Conservation (phyloP, 441 rosid species). For the Corymbia calophylla region DNA sequence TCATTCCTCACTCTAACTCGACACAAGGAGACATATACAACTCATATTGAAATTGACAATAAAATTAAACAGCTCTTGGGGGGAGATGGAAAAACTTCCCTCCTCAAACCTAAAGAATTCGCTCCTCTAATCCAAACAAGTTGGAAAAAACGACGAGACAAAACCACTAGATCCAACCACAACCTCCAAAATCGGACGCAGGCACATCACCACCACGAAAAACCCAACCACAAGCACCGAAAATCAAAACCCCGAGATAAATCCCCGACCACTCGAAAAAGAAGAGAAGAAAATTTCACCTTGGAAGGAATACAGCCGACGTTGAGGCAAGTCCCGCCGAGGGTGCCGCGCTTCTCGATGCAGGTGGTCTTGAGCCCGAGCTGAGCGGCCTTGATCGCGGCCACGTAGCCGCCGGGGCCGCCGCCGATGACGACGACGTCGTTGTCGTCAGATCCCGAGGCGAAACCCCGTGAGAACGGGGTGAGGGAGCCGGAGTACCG, state of each 20-base stretch:
- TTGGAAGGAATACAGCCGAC: conserved; percentile 98
- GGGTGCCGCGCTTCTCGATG: conserved; percentile 90
- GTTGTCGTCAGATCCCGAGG: conserved; percentile 88
- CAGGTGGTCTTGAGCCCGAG: conserved; percentile 93
- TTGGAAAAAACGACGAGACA: not conserved
- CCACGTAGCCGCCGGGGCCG: conserved; percentile 98
- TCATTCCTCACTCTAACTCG: not conserved
- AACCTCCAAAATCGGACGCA: not conserved
- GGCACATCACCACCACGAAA: not conserved
- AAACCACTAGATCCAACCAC: not conserved
- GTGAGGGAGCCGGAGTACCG: conserved; percentile 46
- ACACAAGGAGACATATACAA: not conserved
- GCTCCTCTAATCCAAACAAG: not conserved
- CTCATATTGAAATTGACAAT: not conserved
- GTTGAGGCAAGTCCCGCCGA: conserved; percentile 98
- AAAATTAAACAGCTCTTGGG: not conserved
- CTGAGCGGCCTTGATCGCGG: conserved; percentile 98
- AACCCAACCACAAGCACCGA: not conserved
- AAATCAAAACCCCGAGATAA: not conserved
- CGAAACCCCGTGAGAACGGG: conserved; percentile 61
- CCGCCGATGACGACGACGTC: conserved; percentile 96
- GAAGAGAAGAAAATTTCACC: conserved; percentile 23
- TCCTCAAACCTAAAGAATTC: not conserved
- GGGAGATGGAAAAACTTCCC: not conserved
- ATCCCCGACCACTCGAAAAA: not conserved